phyloP scores from a whole-genome alignment of 208 protist species.

The Crithidia expoeki region DNA sequence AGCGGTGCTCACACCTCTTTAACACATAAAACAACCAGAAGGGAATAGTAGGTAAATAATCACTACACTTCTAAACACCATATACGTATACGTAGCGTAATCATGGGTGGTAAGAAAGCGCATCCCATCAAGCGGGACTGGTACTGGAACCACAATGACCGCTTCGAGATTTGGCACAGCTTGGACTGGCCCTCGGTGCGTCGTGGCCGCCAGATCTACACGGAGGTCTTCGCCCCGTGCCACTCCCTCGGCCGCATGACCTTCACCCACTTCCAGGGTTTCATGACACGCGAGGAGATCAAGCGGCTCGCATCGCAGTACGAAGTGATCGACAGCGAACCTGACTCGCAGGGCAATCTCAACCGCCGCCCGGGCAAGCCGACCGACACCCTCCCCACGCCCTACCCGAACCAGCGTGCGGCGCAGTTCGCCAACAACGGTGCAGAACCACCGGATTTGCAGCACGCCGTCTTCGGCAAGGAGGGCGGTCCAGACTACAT shows the following conservation, averaged over 20 bases:
- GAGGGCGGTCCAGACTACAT: constrained; percentile 97
- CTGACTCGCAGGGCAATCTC: constrained; percentile 95
- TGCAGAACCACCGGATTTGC: constrained; percentile 97
- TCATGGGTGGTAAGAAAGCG: constrained; percentile 86
- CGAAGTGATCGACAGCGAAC: constrained; percentile 95
- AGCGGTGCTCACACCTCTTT: constrained; percentile 9
- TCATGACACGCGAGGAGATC: constrained; percentile 96
- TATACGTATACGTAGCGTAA: constrained; percentile 23
- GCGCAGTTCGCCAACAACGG: constrained; percentile 97
- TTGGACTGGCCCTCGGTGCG: constrained; percentile 93
- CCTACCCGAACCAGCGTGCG: constrained; percentile 98
- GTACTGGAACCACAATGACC: constrained; percentile 92
- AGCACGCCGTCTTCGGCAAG: constrained; percentile 96
- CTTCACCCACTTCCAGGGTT: constrained; percentile 97
- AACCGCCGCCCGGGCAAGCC: constrained; percentile 96
- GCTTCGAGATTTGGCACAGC: constrained; percentile 89
- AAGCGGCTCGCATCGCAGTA: constrained; percentile 94
- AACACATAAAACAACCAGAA: neutral
- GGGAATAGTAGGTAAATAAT: constrained; percentile 32
- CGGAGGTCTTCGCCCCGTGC: constrained; percentile 97
- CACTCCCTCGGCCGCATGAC: constrained; percentile 96
- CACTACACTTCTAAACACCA: neutral
- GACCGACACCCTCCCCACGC: constrained; percentile 95
- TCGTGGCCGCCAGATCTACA: constrained; percentile 98
- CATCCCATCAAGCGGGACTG: constrained; percentile 88